Base-by-base conservation (phyloP, 2,329 filamentous ascomycete genomes). In the Sporothrix brasiliensis region DNA sequence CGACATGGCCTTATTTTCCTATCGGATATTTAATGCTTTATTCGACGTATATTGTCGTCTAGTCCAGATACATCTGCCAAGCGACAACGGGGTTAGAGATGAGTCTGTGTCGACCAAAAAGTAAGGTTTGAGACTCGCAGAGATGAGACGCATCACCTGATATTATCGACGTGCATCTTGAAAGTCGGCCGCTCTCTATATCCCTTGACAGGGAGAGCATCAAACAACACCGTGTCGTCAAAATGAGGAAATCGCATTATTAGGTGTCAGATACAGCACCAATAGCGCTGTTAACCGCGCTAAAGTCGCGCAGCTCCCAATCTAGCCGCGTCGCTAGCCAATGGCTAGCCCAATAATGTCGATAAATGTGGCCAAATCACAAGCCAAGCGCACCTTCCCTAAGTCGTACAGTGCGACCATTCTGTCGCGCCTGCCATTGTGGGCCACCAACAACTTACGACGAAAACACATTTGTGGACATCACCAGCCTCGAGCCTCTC, bases 291-390 rank as follows among this genome's bases (percentile, higher is more conserved):
- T 19, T 24, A 7, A 54, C 5, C 39, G 58, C 58, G 58, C 58
- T 63, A 24, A 47, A 34, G 58, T 47, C 39, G 44, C 58, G 39
- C 4, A 63, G 39, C 58, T 63, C 34, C 44, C 58, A 63, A 27
- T 63, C 58, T 27, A 63, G 39, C 39, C 56, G 58, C 58, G 58
- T 47, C 58, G 58, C 39, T 39, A 34, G 56, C 56, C 47, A 63
- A 34, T 34, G 21, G 34, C n/a, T 7, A 61, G 56, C 56, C 34
- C 56, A 34, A 61, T 24, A 61, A n/a, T 34, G 24, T 9, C 34
- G 34, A 34, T 34, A 34, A 34, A 34, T 34, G 58, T 47, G 58
- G 39, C n/a, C 39, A 63, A 63, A 47, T 63, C 58, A 63, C 58
- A 63, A 63, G 58, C 58, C 58, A 58, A 34, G 24, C 21, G 54